Evolutionary conservation across 2,329 filamentous ascomycete species (phyloP).

Genomic region (Aspergillus intermedius): DNA sequence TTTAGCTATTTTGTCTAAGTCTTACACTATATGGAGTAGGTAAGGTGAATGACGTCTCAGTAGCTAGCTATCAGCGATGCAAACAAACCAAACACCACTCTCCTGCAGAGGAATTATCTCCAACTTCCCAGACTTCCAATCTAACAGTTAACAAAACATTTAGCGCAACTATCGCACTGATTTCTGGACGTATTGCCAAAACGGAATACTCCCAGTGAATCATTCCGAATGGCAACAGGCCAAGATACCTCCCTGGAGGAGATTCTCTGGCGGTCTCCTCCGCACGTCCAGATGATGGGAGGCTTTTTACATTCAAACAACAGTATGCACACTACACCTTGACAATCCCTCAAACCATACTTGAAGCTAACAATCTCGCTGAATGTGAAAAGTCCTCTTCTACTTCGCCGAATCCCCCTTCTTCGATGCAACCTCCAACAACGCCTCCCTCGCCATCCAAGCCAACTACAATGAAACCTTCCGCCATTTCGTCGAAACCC

Average conservation of each 20-base stretch:
- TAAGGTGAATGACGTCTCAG: background rate
- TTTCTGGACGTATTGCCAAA: background rate
- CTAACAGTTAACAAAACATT: background rate
- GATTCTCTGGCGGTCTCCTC: slow-evolving; percentile 41
- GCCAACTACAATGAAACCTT: slow-evolving; percentile 44
- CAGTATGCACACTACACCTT: slow-evolving; percentile 22
- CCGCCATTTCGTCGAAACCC: slow-evolving; percentile 47
- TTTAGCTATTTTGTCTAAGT: too few species aligned
- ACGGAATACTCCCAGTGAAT: background rate
- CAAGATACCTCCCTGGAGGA: slow-evolving; percentile 38
- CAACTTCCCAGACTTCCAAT: background rate
- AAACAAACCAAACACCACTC: slow-evolving; percentile 24
- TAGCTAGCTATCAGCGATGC: slow-evolving; percentile 8
- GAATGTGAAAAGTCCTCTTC: slow-evolving; percentile 44
- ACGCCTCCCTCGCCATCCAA: slow-evolving; percentile 51
- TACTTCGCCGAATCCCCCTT: slow-evolving; percentile 60
- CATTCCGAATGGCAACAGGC: slow-evolving; percentile 23
- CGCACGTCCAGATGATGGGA: slow-evolving; percentile 42
- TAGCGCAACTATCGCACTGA: background rate
- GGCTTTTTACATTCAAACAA: slow-evolving; percentile 41
- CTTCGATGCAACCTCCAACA: slow-evolving; percentile 56
- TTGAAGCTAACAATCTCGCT: background rate
- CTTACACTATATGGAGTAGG: too few species aligned
- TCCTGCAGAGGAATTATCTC: slow-evolving; percentile 3
- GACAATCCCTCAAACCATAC: background rate